Percentiles rank a stretch among this genome's conserved stretches.
Conservation (phyloP, 164 flowering plant species). For the Magnolia kwangsiensis region DNA sequence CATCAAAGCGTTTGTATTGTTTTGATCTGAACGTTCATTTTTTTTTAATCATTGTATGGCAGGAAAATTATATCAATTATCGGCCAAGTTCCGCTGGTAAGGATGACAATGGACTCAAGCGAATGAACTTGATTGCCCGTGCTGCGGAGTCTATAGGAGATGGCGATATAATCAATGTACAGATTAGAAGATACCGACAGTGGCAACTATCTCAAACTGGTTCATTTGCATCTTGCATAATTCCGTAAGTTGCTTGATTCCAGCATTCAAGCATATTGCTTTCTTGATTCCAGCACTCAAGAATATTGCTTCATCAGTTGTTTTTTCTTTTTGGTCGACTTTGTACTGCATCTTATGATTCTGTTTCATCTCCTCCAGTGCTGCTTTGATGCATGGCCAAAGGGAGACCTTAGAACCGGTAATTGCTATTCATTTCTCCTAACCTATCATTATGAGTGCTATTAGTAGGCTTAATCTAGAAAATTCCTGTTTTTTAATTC, state of each 20-base stretch:
- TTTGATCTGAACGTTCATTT: not conserved
- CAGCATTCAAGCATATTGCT: not conserved
- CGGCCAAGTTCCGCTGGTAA: conserved; percentile 68
- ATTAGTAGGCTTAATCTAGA: not conserved
- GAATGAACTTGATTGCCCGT: conserved; percentile 79
- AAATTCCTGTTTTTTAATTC: not conserved
- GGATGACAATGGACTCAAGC: conserved; percentile 74
- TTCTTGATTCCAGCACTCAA: conserved; percentile 5
- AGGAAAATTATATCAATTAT: conserved; percentile 94
- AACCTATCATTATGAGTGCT: not conserved
- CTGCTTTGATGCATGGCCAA: conserved; percentile 85
- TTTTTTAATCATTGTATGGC: conserved; percentile 16
- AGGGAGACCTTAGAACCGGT: conserved; percentile 84
- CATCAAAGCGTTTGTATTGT: not conserved
- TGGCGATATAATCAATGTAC: conserved; percentile 92
- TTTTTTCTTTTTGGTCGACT: not conserved
- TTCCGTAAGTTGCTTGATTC: conserved; percentile 65
- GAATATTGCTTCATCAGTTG: not conserved
- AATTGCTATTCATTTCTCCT: conserved; percentile 7
- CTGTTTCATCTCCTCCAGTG: conserved; percentile 39
- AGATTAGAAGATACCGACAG: conserved; percentile 85
- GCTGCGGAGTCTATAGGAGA: conserved; percentile 95
- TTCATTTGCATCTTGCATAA: conserved; percentile 64
- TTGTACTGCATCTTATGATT: not conserved
- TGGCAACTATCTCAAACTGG: conserved; percentile 90